A percentile compares a stretch with the other conserved stretches of the same genome.
Conservation (phyloP, 768 basidiomycete species). For the Termitomyces sp. region DNA sequence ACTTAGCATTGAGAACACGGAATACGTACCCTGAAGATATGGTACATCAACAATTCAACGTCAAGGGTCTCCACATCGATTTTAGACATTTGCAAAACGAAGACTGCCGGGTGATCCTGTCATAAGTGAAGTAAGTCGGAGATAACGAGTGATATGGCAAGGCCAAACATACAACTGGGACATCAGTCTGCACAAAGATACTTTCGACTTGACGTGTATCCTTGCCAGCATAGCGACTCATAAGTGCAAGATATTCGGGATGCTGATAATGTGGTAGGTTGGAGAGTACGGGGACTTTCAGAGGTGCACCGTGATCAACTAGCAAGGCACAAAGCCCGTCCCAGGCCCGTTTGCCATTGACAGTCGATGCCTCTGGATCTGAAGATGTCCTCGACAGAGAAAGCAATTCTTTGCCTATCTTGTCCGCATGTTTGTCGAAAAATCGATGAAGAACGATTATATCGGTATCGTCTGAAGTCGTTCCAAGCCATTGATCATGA, state of each 20-base stretch:
- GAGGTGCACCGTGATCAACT: slow-evolving; percentile 69
- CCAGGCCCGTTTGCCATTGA: slow-evolving; percentile 79
- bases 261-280: slow-evolving; percentile 43
- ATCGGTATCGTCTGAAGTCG: slow-evolving; percentile 81
- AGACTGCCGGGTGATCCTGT: slow-evolving; percentile 46
- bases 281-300: slow-evolving; percentile 64
- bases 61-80: slow-evolving; percentile 79
- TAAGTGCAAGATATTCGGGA: slow-evolving; percentile 61
- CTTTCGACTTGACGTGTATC: slow-evolving; percentile 57
- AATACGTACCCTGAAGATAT: slow-evolving; percentile 63
- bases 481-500: slow-evolving; percentile 67
- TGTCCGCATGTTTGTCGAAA: slow-evolving; percentile 80
- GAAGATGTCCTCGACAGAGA: slow-evolving; percentile 58
- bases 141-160: too few species aligned
- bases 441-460: slow-evolving; percentile 80
- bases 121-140: neutral
- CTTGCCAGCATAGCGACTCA: slow-evolving; percentile 57
- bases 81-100: slow-evolving; percentile 60
- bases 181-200: slow-evolving; percentile 57
- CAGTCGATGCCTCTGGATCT: slow-evolving; percentile 50
- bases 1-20: neutral
- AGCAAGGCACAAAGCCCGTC: slow-evolving; percentile 73
- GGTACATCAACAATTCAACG: slow-evolving; percentile 70
- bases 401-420: slow-evolving; percentile 82
- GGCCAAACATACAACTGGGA: slow-evolving; percentile 35